Base-by-base conservation (phyloP, 1,139 yeast genomes). In the Lodderomyces margitis region DNA sequence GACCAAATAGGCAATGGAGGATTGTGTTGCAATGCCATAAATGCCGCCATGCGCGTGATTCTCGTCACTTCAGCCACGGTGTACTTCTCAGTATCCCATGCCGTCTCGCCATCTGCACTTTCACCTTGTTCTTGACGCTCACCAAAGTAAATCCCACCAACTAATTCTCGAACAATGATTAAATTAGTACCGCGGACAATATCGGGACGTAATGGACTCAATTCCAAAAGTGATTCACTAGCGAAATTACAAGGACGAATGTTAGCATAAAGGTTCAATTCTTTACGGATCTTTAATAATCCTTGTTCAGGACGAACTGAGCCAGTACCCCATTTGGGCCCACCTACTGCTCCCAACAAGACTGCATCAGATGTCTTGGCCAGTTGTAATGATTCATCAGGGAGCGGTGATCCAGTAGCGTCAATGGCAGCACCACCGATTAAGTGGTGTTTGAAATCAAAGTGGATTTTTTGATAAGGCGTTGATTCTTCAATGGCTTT, bases 401-500 rank as follows among this genome's bases (percentile, higher is more conserved):
- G 88, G 51, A 92, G 75, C 43, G 98, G 97, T 36, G 62, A 80
- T 41, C 98, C 98, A 36, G 95, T 84, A 45, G 96, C 97, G 62
- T 92, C 98, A 59, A 92, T 91, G 39, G 98, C 96, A 41, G 98
- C 97, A 53, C 98, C 98, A 47, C 98, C 98, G 56, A 92, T 91
- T 56, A 91, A 75, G 58, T 89, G 96, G 48, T 83, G 69, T 56
- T 85, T 75, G 64, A 88, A 87, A 40, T 84, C 78, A 62, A 92
- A 91, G 57, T 81, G 67, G 56, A 85, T 69, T 27, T 69, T 59
- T 42, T 62, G 66, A 53, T 56, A 50, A 25, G 91, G 84, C 39
- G 83, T 78, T 43, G 65, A 79, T 48, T 73, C 74, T 53, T 80
- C 80, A 54, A 92, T 85, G 41, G 96, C 88, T 45, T 80, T 73